Conservation (phyloP, 768 basidiomycete species). For the Atractiella rhizophila region DNA sequence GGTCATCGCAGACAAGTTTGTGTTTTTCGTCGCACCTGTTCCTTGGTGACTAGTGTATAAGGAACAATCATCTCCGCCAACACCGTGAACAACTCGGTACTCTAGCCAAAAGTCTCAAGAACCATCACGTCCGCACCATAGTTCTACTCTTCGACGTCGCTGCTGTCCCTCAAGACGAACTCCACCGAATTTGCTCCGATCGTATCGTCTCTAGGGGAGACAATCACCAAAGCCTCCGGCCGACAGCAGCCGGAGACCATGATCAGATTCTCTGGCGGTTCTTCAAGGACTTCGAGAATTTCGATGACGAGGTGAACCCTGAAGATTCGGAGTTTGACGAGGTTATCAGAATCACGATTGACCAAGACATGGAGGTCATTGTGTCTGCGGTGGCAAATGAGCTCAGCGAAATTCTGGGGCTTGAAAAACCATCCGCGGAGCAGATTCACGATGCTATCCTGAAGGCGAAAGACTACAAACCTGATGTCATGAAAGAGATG, state of each 20-base stretch:
- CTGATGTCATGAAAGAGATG: slow-evolving; percentile 19
- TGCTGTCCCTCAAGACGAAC: slow-evolving; percentile 30
- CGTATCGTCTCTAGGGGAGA: slow-evolving; percentile 50
- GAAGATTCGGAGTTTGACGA: slow-evolving; percentile 28
- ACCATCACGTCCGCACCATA: slow-evolving; percentile 35
- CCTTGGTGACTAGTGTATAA: slow-evolving; percentile 12
- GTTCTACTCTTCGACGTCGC: slow-evolving; percentile 53
- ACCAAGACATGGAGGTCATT: slow-evolving; percentile 31
- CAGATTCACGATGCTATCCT: slow-evolving; percentile 31
- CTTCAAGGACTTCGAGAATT: slow-evolving; percentile 36
- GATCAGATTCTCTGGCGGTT: slow-evolving; percentile 68
- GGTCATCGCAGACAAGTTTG: slow-evolving; percentile 79
- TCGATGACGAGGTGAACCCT: slow-evolving; percentile 32
- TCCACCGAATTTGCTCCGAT: slow-evolving; percentile 51
- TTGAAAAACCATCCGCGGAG: slow-evolving; percentile 25
- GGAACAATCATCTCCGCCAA: slow-evolving; percentile 68
- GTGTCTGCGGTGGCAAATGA: slow-evolving; percentile 37
- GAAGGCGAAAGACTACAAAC: slow-evolving; percentile 27
- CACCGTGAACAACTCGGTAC: slow-evolving; percentile 45
- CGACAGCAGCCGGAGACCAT: slow-evolving; percentile 34
- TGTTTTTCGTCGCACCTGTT: background rate
- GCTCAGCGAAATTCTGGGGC: slow-evolving; percentile 31
- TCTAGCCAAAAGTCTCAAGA: slow-evolving; percentile 11
- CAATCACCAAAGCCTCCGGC: slow-evolving; percentile 56
- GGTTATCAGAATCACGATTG: slow-evolving; percentile 39